phyloP scores from a whole-genome alignment of 441 rosid species.

The Populus hybrid region DNA sequence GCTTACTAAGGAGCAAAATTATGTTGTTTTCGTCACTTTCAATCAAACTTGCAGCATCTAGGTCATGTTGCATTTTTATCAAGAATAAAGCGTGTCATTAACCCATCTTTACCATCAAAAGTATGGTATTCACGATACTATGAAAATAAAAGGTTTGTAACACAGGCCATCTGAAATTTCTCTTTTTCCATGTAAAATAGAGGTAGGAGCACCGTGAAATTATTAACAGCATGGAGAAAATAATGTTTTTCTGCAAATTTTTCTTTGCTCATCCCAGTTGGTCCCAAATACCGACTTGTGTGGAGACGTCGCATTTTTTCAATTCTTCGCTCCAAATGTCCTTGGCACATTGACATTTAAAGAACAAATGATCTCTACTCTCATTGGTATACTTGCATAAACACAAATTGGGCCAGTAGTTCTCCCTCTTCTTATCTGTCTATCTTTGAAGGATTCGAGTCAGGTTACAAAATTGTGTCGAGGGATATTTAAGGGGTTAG shows the following conservation, averaged over 20 bases:
- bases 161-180: background rate
- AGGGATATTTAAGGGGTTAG: too few species aligned
- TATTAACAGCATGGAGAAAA: background rate
- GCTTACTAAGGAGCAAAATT: too few species aligned
- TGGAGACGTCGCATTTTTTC: too few species aligned
- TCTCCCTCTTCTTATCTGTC: too few species aligned
- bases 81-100: background rate
- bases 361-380: too few species aligned
- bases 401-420: too few species aligned
- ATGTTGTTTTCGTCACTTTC: background rate
- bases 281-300: background rate
- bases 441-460: too few species aligned
- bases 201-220: background rate
- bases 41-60: background rate
- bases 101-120: background rate
- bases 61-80: background rate
- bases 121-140: background rate
- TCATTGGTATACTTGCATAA: too few species aligned
- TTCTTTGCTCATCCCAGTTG: background rate
- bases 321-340: too few species aligned
- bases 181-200: background rate
- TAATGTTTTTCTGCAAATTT: background rate
- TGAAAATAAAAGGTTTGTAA: background rate
- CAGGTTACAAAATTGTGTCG: too few species aligned
- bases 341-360: background rate